Conservation (phyloP, 1,284 basidiomycete species). For the Rhodotorula sp. region DNA sequence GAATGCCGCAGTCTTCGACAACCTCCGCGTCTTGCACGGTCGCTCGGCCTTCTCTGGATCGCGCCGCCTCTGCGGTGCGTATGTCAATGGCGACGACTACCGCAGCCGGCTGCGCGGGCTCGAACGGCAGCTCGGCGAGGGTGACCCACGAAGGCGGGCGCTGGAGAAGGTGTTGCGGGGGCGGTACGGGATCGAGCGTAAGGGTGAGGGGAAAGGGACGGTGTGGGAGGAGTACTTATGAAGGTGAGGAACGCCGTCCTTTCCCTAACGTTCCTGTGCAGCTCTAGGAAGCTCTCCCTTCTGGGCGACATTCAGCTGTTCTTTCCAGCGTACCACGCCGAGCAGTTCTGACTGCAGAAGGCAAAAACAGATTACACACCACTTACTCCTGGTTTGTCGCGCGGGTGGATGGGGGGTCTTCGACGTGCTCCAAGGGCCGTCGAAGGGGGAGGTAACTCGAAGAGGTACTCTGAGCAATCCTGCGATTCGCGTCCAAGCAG, state of each 20-base stretch:
- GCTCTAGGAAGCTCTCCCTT: too few species aligned
- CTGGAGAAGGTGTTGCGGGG: neutral
- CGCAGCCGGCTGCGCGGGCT: conserved; percentile 72
- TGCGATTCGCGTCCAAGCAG: too few species aligned
- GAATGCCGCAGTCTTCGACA: conserved; percentile 71
- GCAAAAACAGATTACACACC: too few species aligned
- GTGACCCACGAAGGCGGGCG: neutral
- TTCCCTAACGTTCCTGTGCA: too few species aligned
- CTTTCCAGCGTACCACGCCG: too few species aligned
- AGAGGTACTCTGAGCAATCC: too few species aligned
- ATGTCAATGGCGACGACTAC: conserved; percentile 88
- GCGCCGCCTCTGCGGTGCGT: conserved; percentile 92
- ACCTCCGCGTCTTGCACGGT: conserved; percentile 92
- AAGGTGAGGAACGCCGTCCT: neutral
- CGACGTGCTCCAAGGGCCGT: too few species aligned
- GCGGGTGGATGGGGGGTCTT: too few species aligned
- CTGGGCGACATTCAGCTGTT: neutral
- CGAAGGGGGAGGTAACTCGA: too few species aligned
- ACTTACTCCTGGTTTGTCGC: too few species aligned
- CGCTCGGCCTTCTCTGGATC: conserved; percentile 84
- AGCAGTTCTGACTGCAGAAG: too few species aligned
- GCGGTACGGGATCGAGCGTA: neutral
- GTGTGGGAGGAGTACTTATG: conserved; percentile 15
- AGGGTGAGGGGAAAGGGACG: neutral
- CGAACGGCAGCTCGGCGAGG: conserved; percentile 29